Conservation (phyloP, 2,329 filamentous ascomycete genomes). For the Albophoma yamanashiensis region DNA sequence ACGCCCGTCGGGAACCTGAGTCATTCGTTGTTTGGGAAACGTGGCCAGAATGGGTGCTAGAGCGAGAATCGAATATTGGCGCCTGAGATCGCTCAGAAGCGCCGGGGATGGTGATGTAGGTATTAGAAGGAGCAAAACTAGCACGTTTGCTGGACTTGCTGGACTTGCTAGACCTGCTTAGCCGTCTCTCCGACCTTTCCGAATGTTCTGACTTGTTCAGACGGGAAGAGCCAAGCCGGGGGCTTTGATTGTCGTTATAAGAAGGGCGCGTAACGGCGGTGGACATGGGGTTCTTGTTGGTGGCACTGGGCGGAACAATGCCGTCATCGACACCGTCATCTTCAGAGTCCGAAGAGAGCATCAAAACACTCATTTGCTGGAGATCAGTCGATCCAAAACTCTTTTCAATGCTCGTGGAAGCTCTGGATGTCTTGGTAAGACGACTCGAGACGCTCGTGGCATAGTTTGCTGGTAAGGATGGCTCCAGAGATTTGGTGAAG, state of each 20-base stretch:
- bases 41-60: slow-evolving; percentile 14
- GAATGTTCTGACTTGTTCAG: slow-evolving; percentile 7
- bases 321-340: slow-evolving; percentile 21
- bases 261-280: neutral
- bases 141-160: slow-evolving; percentile 27
- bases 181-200: slow-evolving; percentile 3
- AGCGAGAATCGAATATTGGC: slow-evolving; percentile 8
- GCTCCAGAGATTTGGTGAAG: slow-evolving; percentile 10
- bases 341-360: slow-evolving; percentile 48
- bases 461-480: slow-evolving; percentile 24
- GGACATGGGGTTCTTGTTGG: neutral
- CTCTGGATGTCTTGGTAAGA: slow-evolving; percentile 43
- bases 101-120: slow-evolving; percentile 30
- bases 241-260: slow-evolving; percentile 1
- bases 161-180: slow-evolving; percentile 6
- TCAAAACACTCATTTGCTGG: slow-evolving; percentile 43
- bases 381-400: slow-evolving; percentile 41
- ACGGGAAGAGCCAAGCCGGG: slow-evolving; percentile 1
- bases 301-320: slow-evolving; percentile 6
- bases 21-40: slow-evolving; percentile 12
- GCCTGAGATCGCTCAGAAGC: slow-evolving; percentile 1
- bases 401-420: slow-evolving; percentile 33
- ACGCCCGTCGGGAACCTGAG: slow-evolving; percentile 14
- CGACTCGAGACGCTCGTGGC: slow-evolving; percentile 43
- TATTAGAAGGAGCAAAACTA: slow-evolving; percentile 28